These are phyloP conservation scores for Halophytophthora polymorphica DNA, from an alignment of 352 stramenopile species.

Conservation along the genomic window DNA sequence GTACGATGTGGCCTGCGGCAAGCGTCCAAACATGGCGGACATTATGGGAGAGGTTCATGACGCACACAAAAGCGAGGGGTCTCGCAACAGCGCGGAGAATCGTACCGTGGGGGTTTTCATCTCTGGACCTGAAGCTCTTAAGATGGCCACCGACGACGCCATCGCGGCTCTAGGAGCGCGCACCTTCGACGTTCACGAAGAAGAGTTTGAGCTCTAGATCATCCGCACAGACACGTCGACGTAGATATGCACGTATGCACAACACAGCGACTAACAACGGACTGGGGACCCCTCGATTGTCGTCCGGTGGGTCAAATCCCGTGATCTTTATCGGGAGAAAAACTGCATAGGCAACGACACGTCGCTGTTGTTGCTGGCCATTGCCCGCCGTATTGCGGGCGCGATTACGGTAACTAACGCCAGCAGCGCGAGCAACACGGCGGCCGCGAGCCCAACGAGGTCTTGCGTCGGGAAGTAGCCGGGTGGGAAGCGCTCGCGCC, in stretches of 20 bases:
- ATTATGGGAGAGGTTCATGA: slow-evolving; percentile 29
- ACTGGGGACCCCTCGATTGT: too few relatives aligned
- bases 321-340: slow-evolving; percentile 10
- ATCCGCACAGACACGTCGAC: neutral
- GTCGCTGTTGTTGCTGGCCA: slow-evolving; percentile 11
- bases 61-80: slow-evolving; percentile 3
- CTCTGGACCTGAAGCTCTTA: slow-evolving; percentile 35
- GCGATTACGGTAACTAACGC: slow-evolving; percentile 13
- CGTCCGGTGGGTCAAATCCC: too few relatives aligned
- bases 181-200: slow-evolving; percentile 27
- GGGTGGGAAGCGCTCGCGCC: slow-evolving; percentile 26
- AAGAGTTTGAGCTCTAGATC: slow-evolving; percentile 27
- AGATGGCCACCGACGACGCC: slow-evolving; percentile 20
- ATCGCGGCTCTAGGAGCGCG: slow-evolving; percentile 10
- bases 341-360: slow-evolving; percentile 10
- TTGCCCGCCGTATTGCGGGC: slow-evolving; percentile 25
- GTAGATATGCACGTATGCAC: too few relatives aligned
- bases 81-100: slow-evolving; percentile 1
- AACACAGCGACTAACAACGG: too few relatives aligned
- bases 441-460: slow-evolving; percentile 12
- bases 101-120: slow-evolving; percentile 38
- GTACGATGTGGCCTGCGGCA: slow-evolving; percentile 22
- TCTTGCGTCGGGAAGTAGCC: slow-evolving; percentile 25
- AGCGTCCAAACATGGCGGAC: slow-evolving; percentile 27
- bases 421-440: slow-evolving; percentile 17